A percentile compares a stretch with the other conserved stretches of the same genome.
Conservation (phyloP, 1,284 basidiomycete genomes). For the Salmacisia buchloeana region DNA sequence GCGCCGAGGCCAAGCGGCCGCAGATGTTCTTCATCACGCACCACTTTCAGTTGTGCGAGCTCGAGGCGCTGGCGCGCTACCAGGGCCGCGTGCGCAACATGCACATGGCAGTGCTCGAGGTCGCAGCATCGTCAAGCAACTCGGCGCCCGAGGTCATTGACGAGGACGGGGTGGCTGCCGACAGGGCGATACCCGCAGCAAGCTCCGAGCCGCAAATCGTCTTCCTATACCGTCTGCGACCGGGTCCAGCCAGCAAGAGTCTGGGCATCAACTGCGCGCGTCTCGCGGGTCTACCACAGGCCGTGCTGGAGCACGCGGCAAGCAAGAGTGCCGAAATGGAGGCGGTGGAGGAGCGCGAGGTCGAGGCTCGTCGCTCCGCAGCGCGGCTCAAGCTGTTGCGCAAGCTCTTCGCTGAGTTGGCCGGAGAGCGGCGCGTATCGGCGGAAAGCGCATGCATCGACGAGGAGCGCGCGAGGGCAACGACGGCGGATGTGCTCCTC, state of each 20-base stretch:
- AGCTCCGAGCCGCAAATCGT: slow-evolving; percentile 22
- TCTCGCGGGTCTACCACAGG: slow-evolving; percentile 29
- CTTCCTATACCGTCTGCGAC: slow-evolving; percentile 41
- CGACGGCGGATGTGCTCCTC: too few species aligned
- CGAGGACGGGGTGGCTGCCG: not conserved
- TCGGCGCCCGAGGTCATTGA: not conserved
- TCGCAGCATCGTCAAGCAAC: not conserved
- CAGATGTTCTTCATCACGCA: slow-evolving; percentile 41
- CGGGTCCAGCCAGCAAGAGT: slow-evolving; percentile 29
- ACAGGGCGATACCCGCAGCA: not conserved
- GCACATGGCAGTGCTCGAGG: slow-evolving; percentile 38
- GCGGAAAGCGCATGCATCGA: too few species aligned
- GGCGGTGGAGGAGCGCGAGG: not conserved
- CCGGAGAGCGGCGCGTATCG: too few species aligned
- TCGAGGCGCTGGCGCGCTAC: slow-evolving; percentile 9
- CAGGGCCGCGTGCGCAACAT: slow-evolving; percentile 22
- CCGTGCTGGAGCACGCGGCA: not conserved
- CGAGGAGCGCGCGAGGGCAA: too few species aligned
- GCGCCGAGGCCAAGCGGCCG: not conserved
- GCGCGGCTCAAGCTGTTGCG: not conserved
- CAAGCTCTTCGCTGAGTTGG: not conserved
- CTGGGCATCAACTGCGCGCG: slow-evolving; percentile 47
- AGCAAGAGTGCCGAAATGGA: slow-evolving; percentile 6
- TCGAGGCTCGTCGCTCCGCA: not conserved
- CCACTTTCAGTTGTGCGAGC: slow-evolving; percentile 29